Evolutionary conservation across 805 yeast genomes (phyloP).

Genomic region (Komagataella kurtzmanii): DNA sequence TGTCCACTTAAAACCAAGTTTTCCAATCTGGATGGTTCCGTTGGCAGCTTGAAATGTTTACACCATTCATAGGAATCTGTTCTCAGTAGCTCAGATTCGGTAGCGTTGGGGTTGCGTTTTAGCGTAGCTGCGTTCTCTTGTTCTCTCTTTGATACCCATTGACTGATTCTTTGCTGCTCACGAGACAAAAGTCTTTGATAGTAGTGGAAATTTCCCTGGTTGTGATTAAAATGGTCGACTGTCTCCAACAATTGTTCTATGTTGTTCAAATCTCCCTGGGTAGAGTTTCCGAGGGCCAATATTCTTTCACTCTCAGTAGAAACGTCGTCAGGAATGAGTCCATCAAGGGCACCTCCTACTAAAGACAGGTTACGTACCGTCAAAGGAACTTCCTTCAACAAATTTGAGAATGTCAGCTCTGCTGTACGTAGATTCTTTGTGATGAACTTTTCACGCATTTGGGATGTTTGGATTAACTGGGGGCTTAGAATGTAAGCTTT

Average conservation of each 20-base stretch:
- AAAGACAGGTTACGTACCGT: conserved; percentile 35
- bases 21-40: conserved; percentile 64
- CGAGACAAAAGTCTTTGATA: conserved; percentile 66
- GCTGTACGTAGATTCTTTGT: conserved; percentile 47
- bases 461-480: conserved; percentile 38
- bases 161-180: conserved; percentile 54
- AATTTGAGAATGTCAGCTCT: conserved; percentile 48
- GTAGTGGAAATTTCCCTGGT: conserved; percentile 68
- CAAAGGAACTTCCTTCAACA: conserved; percentile 63
- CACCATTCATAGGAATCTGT: conserved; percentile 55
- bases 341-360: conserved; percentile 6
- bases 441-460: conserved; percentile 46
- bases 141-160: conserved; percentile 62
- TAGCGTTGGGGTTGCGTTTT: conserved; percentile 38
- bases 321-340: background rate
- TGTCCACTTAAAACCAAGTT: conserved; percentile 56
- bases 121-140: conserved; percentile 51
- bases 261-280: conserved; percentile 22
- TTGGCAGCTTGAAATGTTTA: conserved; percentile 49
- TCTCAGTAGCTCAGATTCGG: conserved; percentile 18
- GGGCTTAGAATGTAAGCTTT: conserved; percentile 58
- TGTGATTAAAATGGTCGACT: conserved; percentile 64
- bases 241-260: conserved; percentile 56
- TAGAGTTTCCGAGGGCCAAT: conserved; percentile 26
- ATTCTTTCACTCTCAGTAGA: conserved; percentile 16